phyloP scores from a whole-genome alignment of 148 eudicot genomes.

The Chenopodium quinoa region DNA sequence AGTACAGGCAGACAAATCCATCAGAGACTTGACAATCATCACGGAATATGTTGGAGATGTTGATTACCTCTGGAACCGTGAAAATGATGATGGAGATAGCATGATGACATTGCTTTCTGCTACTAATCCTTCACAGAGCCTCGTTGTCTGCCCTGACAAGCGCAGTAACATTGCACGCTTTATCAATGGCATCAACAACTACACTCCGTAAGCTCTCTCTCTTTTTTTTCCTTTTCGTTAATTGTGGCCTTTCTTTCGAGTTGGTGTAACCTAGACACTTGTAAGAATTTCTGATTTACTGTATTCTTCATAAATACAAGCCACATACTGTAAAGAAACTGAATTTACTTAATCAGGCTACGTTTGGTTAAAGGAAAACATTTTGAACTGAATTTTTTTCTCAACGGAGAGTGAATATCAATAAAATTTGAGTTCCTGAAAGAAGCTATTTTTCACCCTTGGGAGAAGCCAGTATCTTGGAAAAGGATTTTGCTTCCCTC shows the following conservation, averaged over 20 bases:
- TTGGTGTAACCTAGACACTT: background rate
- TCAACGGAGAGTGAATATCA: background rate
- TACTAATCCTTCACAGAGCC: conserved; percentile 53
- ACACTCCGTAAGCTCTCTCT: conserved; percentile 61
- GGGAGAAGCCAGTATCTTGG: no score
- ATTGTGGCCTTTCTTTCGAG: background rate
- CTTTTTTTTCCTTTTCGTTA: background rate
- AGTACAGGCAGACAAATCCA: conserved; percentile 79
- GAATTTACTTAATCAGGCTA: background rate
- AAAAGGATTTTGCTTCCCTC: no score
- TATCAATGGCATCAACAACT: conserved; percentile 92
- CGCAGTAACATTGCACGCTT: conserved; percentile 93
- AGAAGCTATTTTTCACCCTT: background rate
- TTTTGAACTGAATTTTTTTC: background rate
- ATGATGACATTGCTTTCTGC: conserved; percentile 91
- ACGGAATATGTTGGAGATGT: conserved; percentile 98
- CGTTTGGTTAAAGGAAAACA: background rate
- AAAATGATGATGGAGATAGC: conserved; percentile 90
- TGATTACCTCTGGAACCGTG: conserved; percentile 76
- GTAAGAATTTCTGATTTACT: background rate
- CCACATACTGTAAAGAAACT: background rate
- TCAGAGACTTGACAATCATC: conserved; percentile 81
- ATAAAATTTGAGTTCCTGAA: background rate
- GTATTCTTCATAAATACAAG: background rate
- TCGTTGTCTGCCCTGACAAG: conserved; percentile 95